phyloP scores from a whole-genome alignment of 306 rosid species.

The Mimosa pudica region DNA sequence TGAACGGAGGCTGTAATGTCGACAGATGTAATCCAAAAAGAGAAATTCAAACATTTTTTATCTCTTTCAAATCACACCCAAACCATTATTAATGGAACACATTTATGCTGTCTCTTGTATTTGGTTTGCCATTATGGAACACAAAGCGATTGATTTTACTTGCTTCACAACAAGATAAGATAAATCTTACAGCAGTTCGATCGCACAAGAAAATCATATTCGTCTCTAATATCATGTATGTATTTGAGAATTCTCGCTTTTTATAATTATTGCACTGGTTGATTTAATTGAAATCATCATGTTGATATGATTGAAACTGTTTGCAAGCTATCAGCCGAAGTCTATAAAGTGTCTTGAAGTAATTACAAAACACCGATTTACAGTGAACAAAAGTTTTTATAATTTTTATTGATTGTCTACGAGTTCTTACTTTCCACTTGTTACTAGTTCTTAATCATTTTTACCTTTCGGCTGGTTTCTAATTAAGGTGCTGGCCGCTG shows the following conservation, averaged over 20 bases:
- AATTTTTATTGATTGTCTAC: neutral
- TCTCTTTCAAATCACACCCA: constrained; percentile 11
- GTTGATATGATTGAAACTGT: neutral
- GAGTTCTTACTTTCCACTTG: neutral
- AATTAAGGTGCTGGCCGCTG: neutral
- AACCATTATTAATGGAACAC: neutral
- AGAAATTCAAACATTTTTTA: neutral
- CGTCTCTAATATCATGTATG: neutral
- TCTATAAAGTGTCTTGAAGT: no score
- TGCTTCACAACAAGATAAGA: neutral
- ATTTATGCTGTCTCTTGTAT: neutral
- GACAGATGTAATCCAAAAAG: constrained; percentile 22
- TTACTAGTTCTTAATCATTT: neutral
- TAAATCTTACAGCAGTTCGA: neutral
- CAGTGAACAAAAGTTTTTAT: neutral
- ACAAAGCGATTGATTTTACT: constrained; percentile 1
- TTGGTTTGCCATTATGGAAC: neutral
- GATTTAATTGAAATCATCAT: neutral
- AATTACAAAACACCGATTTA: no score
- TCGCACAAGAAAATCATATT: neutral
- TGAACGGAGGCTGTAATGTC: constrained; percentile 8
- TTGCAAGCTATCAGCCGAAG: neutral
- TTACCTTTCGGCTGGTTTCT: neutral
- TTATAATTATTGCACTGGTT: neutral
- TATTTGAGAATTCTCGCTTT: neutral